Evolutionary conservation across 2,329 filamentous ascomycete genomes (phyloP).

Genomic region (Phialophora tarda): DNA sequence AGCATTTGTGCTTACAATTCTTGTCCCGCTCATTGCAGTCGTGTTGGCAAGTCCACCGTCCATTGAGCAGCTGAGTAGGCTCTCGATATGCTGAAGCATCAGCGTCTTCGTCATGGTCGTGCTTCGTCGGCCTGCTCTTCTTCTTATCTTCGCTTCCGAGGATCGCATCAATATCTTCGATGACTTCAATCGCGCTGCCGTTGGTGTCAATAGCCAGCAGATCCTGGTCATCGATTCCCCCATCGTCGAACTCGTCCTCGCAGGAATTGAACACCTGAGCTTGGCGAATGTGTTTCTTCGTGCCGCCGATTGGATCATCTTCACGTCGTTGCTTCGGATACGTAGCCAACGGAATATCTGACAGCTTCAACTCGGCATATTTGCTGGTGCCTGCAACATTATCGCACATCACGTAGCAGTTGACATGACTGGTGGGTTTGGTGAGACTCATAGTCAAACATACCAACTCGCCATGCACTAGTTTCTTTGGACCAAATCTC

Average conservation of each 20-base stretch:
- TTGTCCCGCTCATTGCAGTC: conserved; percentile 65
- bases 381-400: conserved; percentile 71
- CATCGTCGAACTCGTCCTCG: conserved; percentile 60
- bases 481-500: conserved; percentile 66
- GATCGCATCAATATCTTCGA: conserved; percentile 45
- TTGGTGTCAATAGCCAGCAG: conserved; percentile 52
- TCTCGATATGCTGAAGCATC: conserved; percentile 40
- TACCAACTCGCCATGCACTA: conserved; percentile 67
- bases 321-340: conserved; percentile 47
- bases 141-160: conserved; percentile 18
- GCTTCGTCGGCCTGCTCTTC: conserved; percentile 36
- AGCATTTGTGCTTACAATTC: conserved; percentile 74
- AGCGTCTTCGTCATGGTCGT: conserved; percentile 16
- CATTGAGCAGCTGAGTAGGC: conserved; percentile 66
- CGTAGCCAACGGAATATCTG: conserved; percentile 51
- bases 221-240: conserved; percentile 59
- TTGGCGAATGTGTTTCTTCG: conserved; percentile 27
- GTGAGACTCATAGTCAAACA: conserved; percentile 64
- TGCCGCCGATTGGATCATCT: conserved; percentile 31
- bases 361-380: conserved; percentile 58
- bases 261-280: conserved; percentile 16
- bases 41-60: conserved; percentile 77
- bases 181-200: conserved; percentile 61
- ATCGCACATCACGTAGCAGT: conserved; percentile 79
- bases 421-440: conserved; percentile 62